Conservation (phyloP, 192 early-diverging fungal genomes). For the Chytriomyces confervae region DNA sequence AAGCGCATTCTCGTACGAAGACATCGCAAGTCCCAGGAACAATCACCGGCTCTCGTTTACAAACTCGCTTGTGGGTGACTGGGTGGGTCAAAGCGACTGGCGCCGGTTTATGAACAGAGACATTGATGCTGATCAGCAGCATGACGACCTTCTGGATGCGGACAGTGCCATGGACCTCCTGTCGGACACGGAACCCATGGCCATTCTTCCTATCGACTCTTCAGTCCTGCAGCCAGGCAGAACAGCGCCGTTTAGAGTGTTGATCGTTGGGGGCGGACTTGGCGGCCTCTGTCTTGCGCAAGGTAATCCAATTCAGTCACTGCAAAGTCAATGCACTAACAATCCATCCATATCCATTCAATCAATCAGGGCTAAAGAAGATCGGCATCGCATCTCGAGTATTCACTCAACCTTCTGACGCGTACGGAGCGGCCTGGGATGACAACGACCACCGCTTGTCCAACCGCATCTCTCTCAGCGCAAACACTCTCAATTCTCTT, state of each 20-base stretch:
- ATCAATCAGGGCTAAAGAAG: conserved; percentile 3
- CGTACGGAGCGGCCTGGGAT: conserved; percentile 22
- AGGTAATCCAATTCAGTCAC: background rate
- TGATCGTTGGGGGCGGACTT: conserved; percentile 27
- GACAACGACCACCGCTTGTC: conserved; percentile 25
- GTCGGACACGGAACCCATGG: background rate
- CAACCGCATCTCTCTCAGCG: conserved; percentile 18
- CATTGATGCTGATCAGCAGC: background rate
- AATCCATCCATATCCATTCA: too few species aligned
- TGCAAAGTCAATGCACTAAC: too few species aligned
- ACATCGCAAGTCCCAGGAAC: background rate
- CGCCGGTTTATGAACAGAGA: background rate
- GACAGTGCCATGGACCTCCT: background rate
- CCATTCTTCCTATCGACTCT: background rate
- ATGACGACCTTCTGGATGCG: background rate
- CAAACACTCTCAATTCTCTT: conserved; percentile 24
- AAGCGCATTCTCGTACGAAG: background rate
- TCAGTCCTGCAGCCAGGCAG: conserved; percentile 1
- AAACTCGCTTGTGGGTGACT: background rate
- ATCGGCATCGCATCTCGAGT: conserved; percentile 21
- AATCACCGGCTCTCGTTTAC: background rate
- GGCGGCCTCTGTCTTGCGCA: conserved; percentile 30
- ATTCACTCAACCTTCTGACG: conserved; percentile 13
- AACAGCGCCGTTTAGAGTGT: conserved; percentile 4
- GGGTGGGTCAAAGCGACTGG: background rate